Percentiles rank a stretch among this genome's conserved stretches.
phyloP scores from a whole-genome alignment of 176 grass and related monocot genomes.

The Aegilops sharonensis region DNA sequence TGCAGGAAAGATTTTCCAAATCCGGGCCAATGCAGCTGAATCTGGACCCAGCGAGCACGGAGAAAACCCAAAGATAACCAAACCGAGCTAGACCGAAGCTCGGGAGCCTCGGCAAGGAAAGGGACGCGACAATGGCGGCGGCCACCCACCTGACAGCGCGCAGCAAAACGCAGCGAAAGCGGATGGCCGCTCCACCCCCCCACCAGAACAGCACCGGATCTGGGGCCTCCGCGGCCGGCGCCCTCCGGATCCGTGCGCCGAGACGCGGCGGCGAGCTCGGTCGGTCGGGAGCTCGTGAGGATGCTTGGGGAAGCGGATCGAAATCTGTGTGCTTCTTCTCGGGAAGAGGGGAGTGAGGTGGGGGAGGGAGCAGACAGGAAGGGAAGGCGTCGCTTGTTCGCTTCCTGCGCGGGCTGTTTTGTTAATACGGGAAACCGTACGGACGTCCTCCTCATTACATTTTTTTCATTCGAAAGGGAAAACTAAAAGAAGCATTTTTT shows the following conservation, averaged over 20 bases:
- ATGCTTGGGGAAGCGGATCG: constrained; percentile 31
- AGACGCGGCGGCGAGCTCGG: neutral
- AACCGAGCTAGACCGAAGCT: neutral
- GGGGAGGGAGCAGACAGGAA: neutral
- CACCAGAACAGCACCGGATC: constrained; percentile 1
- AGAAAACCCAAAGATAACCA: neutral
- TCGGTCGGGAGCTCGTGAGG: neutral
- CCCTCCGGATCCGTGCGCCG: constrained; percentile 43
- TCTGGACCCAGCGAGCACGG: constrained; percentile 10
- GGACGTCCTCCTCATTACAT: neutral
- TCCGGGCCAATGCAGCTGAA: constrained; percentile 40
- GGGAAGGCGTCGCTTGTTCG: constrained; percentile 14
- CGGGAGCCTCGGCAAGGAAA: constrained; percentile 7
- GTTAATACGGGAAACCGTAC: neutral
- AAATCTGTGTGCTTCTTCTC: constrained; percentile 25
- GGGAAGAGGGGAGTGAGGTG: neutral
- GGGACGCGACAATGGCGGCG: neutral
- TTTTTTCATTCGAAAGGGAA: too few relatives aligned
- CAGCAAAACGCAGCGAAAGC: neutral
- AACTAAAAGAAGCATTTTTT: neutral
- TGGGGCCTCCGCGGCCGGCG: constrained; percentile 3
- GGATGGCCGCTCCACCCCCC: too few relatives aligned
- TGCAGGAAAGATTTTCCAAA: neutral
- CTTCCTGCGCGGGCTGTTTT: constrained; percentile 5
- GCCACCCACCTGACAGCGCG: neutral